Evolutionary conservation across 1,139 yeast genomes (phyloP).

Genomic region (Suhomyces kunorum): DNA sequence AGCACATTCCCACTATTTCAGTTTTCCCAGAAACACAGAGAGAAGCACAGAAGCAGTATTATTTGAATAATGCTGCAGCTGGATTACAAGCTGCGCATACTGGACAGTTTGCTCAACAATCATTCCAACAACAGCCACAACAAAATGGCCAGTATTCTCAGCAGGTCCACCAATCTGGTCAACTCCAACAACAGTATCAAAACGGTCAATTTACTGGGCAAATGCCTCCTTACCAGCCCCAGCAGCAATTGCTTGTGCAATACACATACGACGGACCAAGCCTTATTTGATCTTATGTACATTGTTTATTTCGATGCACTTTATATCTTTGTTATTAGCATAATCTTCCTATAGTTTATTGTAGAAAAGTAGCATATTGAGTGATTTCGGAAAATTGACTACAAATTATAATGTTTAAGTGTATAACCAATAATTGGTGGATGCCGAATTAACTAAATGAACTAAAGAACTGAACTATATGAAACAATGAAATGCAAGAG

Average conservation of each 20-base stretch:
- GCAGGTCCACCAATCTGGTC: constrained; percentile 5
- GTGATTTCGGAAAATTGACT: too few species aligned
- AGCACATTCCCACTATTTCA: constrained; percentile 58
- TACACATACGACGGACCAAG: constrained; percentile 25
- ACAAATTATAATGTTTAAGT: too few species aligned
- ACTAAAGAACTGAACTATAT: neutral
- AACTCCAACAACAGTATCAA: constrained; percentile 10
- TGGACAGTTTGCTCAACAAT: constrained; percentile 9
- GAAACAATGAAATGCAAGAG: constrained; percentile 3
- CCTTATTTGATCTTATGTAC: constrained; percentile 19
- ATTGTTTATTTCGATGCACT: constrained; percentile 5
- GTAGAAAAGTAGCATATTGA: too few species aligned
- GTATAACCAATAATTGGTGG: neutral
- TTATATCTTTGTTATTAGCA: neutral
- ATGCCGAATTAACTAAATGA: too few species aligned
- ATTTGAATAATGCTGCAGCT: constrained; percentile 38
- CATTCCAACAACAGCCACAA: constrained; percentile 2
- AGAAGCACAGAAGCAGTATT: constrained; percentile 39
- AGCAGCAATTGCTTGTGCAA: constrained; percentile 13
- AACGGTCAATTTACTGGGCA: constrained; percentile 7
- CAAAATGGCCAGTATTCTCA: constrained; percentile 4
- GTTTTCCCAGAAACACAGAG: constrained; percentile 66
- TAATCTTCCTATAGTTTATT: neutral
- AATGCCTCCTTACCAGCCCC: constrained; percentile 16
- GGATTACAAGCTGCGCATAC: constrained; percentile 18